phyloP scores from a whole-genome alignment of 352 stramenopile species.

The Pythium phragmiticola region DNA sequence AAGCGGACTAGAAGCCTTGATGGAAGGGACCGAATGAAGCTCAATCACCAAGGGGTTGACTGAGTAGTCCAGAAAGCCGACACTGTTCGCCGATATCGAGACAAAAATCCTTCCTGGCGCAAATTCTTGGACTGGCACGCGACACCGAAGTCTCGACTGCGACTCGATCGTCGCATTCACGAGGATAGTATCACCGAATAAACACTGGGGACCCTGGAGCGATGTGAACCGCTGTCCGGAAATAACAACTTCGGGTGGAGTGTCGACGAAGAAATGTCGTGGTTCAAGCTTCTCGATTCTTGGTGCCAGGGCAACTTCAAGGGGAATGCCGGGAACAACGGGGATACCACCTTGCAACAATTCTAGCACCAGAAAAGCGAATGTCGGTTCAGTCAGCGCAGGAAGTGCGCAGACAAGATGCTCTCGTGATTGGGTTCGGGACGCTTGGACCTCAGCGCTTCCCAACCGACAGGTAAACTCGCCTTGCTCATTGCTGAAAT shows the following conservation, averaged over 20 bases:
- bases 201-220: conserved; percentile 19
- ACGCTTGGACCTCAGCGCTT: conserved; percentile 10
- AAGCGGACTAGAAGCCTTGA: neutral
- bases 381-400: conserved; percentile 1
- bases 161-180: conserved; percentile 22
- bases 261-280: conserved; percentile 8
- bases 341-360: conserved; percentile 25
- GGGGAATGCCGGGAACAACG: conserved; percentile 11
- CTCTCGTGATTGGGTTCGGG: neutral
- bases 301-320: conserved; percentile 18
- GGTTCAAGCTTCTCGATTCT: conserved; percentile 3
- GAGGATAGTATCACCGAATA: conserved; percentile 22
- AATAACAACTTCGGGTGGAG: conserved; percentile 8
- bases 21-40: conserved; percentile 6
- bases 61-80: conserved; percentile 16
- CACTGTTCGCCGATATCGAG: conserved; percentile 22
- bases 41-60: conserved; percentile 2
- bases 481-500: conserved; percentile 11
- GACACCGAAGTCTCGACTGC: conserved; percentile 16
- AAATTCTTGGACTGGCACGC: neutral
- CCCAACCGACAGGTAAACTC: conserved; percentile 17
- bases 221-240: conserved; percentile 22
- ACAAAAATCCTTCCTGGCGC: conserved; percentile 15
- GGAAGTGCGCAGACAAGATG: conserved; percentile 16
- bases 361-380: conserved; percentile 16